Base-by-base conservation (phyloP, 441 rosid genomes). In the Corymbia calophylla region DNA sequence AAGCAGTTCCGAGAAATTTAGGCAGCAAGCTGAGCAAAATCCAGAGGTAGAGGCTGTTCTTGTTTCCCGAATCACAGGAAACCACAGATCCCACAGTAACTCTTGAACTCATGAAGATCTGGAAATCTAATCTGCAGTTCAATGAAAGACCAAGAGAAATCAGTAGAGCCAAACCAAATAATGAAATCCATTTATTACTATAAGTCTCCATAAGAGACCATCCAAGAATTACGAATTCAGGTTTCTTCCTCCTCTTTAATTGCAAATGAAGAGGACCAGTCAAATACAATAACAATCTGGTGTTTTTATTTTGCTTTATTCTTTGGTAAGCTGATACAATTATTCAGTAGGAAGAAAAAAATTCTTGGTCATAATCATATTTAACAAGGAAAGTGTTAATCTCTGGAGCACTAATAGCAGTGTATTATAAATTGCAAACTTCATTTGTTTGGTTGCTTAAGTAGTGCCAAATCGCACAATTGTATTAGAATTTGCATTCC, bases 31-130 rank as follows among this genome's bases (percentile, higher is more conserved):
- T 93, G 92, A 94, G 94, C 89, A 93, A 93, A 91, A 95, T 93
- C 97, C 95, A 97, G 95, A 94, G 95, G 93, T 93, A 94, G 94
- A 91, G 92, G 96, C 88, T 73, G 93, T 92, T 95, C 92, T 95
- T 96, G 97, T 95, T 97, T 96, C 99, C 99, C 98, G 90, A 93
- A 82, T 91, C 91, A 94, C 98, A 97, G 99, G 99, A 98, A 97
- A 98, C 99, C 90, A 90, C 64, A 87, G 93, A 94, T 95, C 94
- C 93, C 91, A 92, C 98, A 93, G 93, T 80, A 90, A 92, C 90
- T 93, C 88, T 94, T 93, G 96, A 96, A 95, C 93, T 96, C 99
- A 98, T 97, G 95, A 96, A 98, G 96, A 93, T 90, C 94, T 92
- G 87, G 89, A 90, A 90, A 89, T 91, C 95, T 90, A 93, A 93